Base-by-base conservation (phyloP, 192 early-diverging fungal genomes). In the Radiomyces spectabilis region DNA sequence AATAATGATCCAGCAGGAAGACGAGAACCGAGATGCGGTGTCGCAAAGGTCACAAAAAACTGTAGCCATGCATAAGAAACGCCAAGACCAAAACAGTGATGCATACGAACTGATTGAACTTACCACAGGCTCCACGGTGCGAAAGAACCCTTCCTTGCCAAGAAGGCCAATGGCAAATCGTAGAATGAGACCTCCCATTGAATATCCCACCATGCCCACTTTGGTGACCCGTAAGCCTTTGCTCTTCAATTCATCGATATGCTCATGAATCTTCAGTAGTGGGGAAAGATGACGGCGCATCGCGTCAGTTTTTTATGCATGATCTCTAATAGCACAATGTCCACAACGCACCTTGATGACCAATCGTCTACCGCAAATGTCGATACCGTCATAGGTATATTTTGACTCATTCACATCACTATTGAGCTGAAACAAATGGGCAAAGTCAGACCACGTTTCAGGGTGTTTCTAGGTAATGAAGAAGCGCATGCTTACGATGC, bases 41-140 rank as follows among this genome's bases (percentile, higher is more conserved):
- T 79, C 2, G 78, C 80, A 66, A 82, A 76, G 4, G 80, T 76
- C 3, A 65, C 55, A 55, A 80, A 80, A n/a, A 69, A 57, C 71
- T 72, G 53, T 3, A 16, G 30, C 42, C n/a, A 46, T 3, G 8
- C 16, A 41, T 40, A 25, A 46, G 39, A 22, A 66, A 41, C 4
- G 1, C 10, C 25, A 41, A 16, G 12, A 7, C 26, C 2, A 9
- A 54, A 41, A 16, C 31, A 29, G 2, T 19, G 10, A 22, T n/a
- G 9, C 27, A 5, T 5, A 8, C 1, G 34, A n/a, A 27, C 25
- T 2, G 18, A 22, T 38, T 21, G 15, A 12, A 41, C 30, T 41
- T 75, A 75, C 73, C 39, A 68, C 26, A 9, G 79, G 76, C 42
- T 72, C 41, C 13, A 69, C 45, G 16, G 30, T 42, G n/a, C 72